Percentiles rank a stretch among this genome's conserved stretches.
Evolutionary conservation across 129 eudicot genomes (phyloP).

Genomic region (carrot (Daucus carota)): DH1_v3.0 NC_030383.2:9633501-9634000

Average conservation of each 20-base stretch:
- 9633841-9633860: background rate
- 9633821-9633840: background rate
- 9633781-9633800: background rate
- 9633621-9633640: conserved; percentile 30
- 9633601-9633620: conserved; percentile 32
- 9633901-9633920: background rate
- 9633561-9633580: conserved; percentile 55
- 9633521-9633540: conserved; percentile 27
- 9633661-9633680: conserved; percentile 35
- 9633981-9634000: background rate
- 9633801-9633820: background rate
- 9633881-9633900: background rate
- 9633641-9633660: conserved; percentile 11
- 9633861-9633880: background rate
- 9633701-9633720: conserved; percentile 29
- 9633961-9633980: background rate
- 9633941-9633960: background rate
- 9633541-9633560: conserved; percentile 52
- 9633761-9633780: conserved; percentile 8
- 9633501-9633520: conserved; percentile 28
- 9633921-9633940: background rate
- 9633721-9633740: conserved; percentile 20
- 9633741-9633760: conserved; percentile 30
- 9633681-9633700: conserved; percentile 20
- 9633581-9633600: conserved; percentile 37